Evolutionary conservation across 352 stramenopile species (phyloP), one percentile per base, ranked within the genome.

Genomic region (Pythium periplocum): DNA sequence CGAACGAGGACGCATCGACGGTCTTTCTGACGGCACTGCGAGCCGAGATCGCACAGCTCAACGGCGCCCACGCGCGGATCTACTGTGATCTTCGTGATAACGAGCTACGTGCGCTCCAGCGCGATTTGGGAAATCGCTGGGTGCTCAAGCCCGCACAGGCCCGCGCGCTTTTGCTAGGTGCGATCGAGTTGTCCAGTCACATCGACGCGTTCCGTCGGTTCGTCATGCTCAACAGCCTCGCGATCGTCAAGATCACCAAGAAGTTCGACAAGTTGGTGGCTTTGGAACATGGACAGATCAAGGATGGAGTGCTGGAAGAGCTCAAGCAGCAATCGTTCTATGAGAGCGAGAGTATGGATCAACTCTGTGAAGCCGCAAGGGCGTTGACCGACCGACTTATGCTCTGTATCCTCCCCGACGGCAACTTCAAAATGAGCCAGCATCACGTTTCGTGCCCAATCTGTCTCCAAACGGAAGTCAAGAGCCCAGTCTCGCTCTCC

Each of bases 171-270:
- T 45, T 92, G 9, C 51, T 85, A 32, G 75, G 79, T 5, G 76
- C 67, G 4, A 65, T 92, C 36, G 70, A 88, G 45, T 60, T 89
- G 33, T 87, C 76, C 30, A 57, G 78, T 40, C 60, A 74, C 30
- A 66, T 92, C 46, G 81, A 92, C 46, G 75, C 78, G 6, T 86
- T 92, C 45, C 78, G 81, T 17, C 74, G 81, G 53, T 92, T 84
- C 56, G 75, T 90, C 47, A 64, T 92, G 46, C 71, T 92, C 52
- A 92, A 92, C 57, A 84, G 70, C 36, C 64, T 92, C 34, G 81
- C 81, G 35, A 69, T 92, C 32, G 77, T 90, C 51, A 92, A 92
- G 57, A 89, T 89, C 59, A 65, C 75, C 55, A 92, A 92, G 64
- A 92, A 92, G 58, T 87, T 88, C 45, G 81, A 87, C 66, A 92